These are phyloP conservation scores for Neonectria hederae DNA, from an alignment of 2,329 filamentous ascomycete species.

Conservation along the genomic window DNA sequence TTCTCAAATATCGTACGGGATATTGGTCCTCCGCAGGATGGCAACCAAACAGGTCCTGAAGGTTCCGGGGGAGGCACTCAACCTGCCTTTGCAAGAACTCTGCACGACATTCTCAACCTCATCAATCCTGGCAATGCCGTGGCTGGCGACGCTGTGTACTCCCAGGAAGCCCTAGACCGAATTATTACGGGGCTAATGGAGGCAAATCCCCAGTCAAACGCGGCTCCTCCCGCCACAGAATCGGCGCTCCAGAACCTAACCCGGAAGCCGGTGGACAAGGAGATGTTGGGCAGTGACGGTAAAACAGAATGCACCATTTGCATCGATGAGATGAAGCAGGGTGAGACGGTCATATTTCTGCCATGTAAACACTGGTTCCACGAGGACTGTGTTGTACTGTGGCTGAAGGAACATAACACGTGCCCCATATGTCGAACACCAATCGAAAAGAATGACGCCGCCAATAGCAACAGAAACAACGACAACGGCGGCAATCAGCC, in stretches of 20 bases:
- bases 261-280: constrained; percentile 73
- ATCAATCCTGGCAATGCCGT: constrained; percentile 62
- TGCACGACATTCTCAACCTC: constrained; percentile 65
- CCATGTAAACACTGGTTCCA: constrained; percentile 97
- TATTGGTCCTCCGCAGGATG: constrained; percentile 46
- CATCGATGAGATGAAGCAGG: constrained; percentile 82
- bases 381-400: constrained; percentile 79
- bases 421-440: constrained; percentile 82
- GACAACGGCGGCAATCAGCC: constrained; percentile 3
- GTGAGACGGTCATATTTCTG: constrained; percentile 78
- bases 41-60: constrained; percentile 35
- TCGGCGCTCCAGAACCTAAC: constrained; percentile 78
- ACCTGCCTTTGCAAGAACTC: constrained; percentile 45
- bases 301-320: constrained; percentile 94
- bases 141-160: constrained; percentile 85
- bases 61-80: constrained; percentile 27
- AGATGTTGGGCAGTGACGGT: constrained; percentile 72
- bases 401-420: constrained; percentile 91
- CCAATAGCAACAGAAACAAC: constrained; percentile 26
- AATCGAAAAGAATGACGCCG: constrained; percentile 54
- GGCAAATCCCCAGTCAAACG: constrained; percentile 77
- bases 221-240: constrained; percentile 81
- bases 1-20: constrained; percentile 57
- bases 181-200: constrained; percentile 92
- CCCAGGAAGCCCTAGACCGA: constrained; percentile 88